Evolutionary conservation across 169 alveolate species (phyloP), one percentile per base, ranked within the genome.

Genomic region (Plasmodium vinckei): DNA sequence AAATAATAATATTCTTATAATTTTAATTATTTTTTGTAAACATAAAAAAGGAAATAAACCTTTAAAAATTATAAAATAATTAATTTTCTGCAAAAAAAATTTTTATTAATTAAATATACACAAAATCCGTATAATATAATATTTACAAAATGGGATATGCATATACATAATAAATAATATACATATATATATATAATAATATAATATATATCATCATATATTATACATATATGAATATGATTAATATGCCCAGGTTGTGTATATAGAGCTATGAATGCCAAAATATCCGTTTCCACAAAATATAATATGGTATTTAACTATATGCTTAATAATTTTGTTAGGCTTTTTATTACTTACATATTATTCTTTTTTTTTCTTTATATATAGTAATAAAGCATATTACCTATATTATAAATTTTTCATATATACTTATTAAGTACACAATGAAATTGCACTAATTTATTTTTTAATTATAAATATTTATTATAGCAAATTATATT

Each of bases 391-490:
- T 3, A 33, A 33, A 33, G 4, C 42, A 33, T 33, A 33, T 33
- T 25, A 33, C 42, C 25, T 21, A 21, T 33, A 33, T 3, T 33
- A 33, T 33, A 33, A 33, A 33, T 33, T 3, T 33, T 4, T 33
- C 7, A 33, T 33, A 33, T 33, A n/a, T 61, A n/a, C 47, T 15
- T 61, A 61, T 61, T 51, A 61, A n/a, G 47, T 61, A 10, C 7
- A 61, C n/a, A 61, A 13, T 51, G 47, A 61, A 19, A 21, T 61
- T 17, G 71, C 9, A 42, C 71, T 42, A 51, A 61, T 61, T 51
- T 61, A 61, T 61, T 61, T 61, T 47, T 42, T 42, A 61, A 61
- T 47, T 47, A 42, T 61, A 61, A 61, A 61, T 42, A 61, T 51
- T 39, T 61, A 13, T 61, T 13, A 21, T 10, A 15, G 56, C 65